phyloP scores from a whole-genome alignment of 371 early-diverging fungal genomes.

The Actinomortierella wolfii region DNA sequence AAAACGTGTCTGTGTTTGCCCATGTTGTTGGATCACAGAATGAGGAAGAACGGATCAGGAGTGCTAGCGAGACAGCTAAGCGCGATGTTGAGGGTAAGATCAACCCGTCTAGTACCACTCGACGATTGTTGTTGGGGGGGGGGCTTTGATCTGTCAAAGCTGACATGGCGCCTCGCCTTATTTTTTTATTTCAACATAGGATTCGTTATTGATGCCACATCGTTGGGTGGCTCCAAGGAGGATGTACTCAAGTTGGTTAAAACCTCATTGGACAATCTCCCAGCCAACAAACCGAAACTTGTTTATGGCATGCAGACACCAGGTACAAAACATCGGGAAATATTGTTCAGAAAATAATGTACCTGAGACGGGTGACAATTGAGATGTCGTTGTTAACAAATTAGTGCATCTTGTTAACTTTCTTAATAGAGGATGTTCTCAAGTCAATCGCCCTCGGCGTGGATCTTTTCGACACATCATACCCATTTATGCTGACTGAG shows the following conservation, averaged over 20 bases:
- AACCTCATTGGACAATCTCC: constrained; percentile 48
- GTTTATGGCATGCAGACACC: constrained; percentile 55
- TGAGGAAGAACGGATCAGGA: constrained; percentile 59
- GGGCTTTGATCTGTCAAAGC: too few species aligned
- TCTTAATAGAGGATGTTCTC: constrained; percentile 62
- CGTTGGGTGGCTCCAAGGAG: constrained; percentile 36
- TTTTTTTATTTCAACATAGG: constrained; percentile 13
- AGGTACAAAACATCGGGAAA: constrained; percentile 10
- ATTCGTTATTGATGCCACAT: constrained; percentile 38
- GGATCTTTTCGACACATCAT: constrained; percentile 77
- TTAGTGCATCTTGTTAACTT: constrained; percentile 6
- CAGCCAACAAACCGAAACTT: constrained; percentile 48
- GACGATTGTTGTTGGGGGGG: too few species aligned
- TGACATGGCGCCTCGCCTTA: too few species aligned
- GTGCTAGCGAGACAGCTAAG: constrained; percentile 59
- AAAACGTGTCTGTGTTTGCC: constrained; percentile 58
- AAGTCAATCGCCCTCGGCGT: constrained; percentile 65
- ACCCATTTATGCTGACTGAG: constrained; percentile 53
- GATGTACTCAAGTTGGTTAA: constrained; percentile 44
- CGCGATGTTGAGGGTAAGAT: constrained; percentile 56
- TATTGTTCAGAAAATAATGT: background rate
- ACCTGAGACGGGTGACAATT: too few species aligned
- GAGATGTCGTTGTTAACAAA: constrained; percentile 48
- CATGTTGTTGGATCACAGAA: constrained; percentile 58
- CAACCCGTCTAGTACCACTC: background rate